Base-by-base conservation (phyloP, 1,284 basidiomycete species). In the Pyrrhoderma noxium region DNA sequence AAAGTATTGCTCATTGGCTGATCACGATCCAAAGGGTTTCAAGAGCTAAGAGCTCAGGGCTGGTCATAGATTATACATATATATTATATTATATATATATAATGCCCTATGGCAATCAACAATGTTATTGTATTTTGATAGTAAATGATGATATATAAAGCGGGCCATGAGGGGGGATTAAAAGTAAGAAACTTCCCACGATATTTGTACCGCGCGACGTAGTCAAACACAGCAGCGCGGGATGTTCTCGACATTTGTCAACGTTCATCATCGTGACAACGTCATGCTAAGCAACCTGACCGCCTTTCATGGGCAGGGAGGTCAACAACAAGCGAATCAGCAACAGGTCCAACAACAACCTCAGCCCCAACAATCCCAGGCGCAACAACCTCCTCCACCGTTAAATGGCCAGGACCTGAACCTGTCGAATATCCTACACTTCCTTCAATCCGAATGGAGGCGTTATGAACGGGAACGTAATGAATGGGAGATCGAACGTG, bases 401-500 rank as follows among this genome's bases (percentile, higher is more conserved):
- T 82, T 84, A 67, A 88, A 84, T 63, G 85, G 85, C 58, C 84
- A 89, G 65, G 89, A 93, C 69, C 91, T 89, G 69, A 95, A 89
- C 40, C 83, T 99, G 53, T 93, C 94, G 8, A 90, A 85, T 64
- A 93, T 98, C 53, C 77, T 99, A 54, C 95, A 99, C 71, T 98
- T 93, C 68, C 77, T 99, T 45, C 96, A 99, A 71, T 92, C 90
- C 48, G 96, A 99, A 76, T 98, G 94, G 92, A 77, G 96, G 56
- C 78, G 92, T 55, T 94, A 93, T 65, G 94, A 98, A 67, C 85
- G 92, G 65, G 94, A 99, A 71, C 80, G 95, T 62, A 99, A 99
- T 67, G 94, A 98, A 70, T 99, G 94, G 95, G 95, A 98, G 75
- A 99, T 99, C 62, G 95, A 99, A 71, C 77, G 95, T 60, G 95